Evolutionary conservation across 768 basidiomycete species (phyloP).

Genomic region (Rhodotorula babjevae): DNA sequence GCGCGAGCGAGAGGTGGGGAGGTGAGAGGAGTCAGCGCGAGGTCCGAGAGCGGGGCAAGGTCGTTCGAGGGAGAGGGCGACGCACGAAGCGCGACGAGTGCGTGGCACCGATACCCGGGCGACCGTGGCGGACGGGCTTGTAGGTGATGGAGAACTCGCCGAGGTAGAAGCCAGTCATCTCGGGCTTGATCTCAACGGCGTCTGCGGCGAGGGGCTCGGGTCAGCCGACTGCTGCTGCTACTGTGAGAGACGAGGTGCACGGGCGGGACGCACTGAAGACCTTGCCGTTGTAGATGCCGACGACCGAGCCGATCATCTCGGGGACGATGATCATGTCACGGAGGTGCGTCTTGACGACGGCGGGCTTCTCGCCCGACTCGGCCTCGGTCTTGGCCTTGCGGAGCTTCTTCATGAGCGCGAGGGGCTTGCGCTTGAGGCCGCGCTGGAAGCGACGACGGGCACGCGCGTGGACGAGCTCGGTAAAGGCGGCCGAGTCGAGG

Average conservation of each 20-base stretch:
- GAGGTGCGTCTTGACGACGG: slow-evolving; percentile 97
- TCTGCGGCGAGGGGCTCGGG: slow-evolving; percentile 27
- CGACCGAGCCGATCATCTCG: slow-evolving; percentile 98
- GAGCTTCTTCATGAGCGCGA: slow-evolving; percentile 99
- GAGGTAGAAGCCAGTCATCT: slow-evolving; percentile 99
- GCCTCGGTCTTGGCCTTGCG: slow-evolving; percentile 99
- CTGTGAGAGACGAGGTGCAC: not conserved
- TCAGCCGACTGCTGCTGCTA: not conserved
- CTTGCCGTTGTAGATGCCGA: slow-evolving; percentile 98
- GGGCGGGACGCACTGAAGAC: slow-evolving; percentile 49
- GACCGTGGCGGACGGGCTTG: slow-evolving; percentile 97
- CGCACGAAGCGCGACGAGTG: slow-evolving; percentile 78
- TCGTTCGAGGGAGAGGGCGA: slow-evolving; percentile 4
- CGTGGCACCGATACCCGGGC: slow-evolving; percentile 93
- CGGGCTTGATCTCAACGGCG: slow-evolving; percentile 97
- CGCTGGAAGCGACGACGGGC: slow-evolving; percentile 98
- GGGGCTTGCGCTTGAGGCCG: slow-evolving; percentile 94
- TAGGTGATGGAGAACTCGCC: slow-evolving; percentile 59
- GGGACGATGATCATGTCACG: slow-evolving; percentile 99
- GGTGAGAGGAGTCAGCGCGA: too few species aligned
- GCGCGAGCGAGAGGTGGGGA: too few species aligned
- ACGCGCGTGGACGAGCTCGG: slow-evolving; percentile 92
- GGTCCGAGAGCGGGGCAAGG: not conserved
- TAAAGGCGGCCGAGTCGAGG: slow-evolving; percentile 72
- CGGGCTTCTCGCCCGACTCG: slow-evolving; percentile 97